These are phyloP conservation scores for Penicillium taxi DNA, from an alignment of 495 filamentous ascomycete species.

Conservation along the genomic window DNA sequence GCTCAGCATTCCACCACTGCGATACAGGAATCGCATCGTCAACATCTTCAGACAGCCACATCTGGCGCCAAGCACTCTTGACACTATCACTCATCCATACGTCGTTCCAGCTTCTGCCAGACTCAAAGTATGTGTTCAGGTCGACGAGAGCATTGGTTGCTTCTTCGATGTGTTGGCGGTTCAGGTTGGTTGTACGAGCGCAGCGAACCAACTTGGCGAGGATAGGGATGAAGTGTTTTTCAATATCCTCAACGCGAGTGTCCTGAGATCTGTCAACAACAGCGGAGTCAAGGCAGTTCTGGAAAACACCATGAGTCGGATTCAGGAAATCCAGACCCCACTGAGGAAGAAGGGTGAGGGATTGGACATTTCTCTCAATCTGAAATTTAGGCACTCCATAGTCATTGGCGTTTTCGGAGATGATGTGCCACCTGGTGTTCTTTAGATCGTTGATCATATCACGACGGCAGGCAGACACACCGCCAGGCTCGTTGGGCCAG, in stretches of 20 bases:
- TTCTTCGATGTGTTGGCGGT: constrained; percentile 1
- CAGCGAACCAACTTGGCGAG: constrained; percentile 2
- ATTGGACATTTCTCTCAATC: constrained; percentile 4
- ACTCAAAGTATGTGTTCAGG: constrained; percentile 2
- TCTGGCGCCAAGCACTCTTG: constrained; percentile 1
- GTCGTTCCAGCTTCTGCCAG: constrained; percentile 3
- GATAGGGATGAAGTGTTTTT: constrained; percentile 2
- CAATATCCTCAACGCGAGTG: constrained; percentile 3
- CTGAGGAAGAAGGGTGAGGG: constrained; percentile 1
- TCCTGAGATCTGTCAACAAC: constrained; percentile 2
- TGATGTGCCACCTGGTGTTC: constrained; percentile 3
- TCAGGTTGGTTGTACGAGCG: neutral
- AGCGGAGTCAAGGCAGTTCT: constrained; percentile 3
- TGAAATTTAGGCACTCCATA: constrained; percentile 3
- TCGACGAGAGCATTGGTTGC: constrained; percentile 5
- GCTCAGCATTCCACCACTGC: constrained; percentile 3
- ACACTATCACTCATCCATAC: constrained; percentile 3
- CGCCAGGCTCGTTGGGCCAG: constrained; percentile 2
- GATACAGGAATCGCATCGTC: constrained; percentile 1
- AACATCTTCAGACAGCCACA: constrained; percentile 3
- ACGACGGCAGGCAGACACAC: constrained; percentile 3
- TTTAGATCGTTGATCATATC: constrained; percentile 5
- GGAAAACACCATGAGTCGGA: constrained; percentile 3
- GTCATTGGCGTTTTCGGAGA: constrained; percentile 2
- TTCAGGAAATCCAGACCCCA: constrained; percentile 4